A percentile compares a stretch with the other conserved stretches of the same genome.
phyloP scores from a whole-genome alignment of 768 basidiomycete genomes.

The Tricholomella constricta region DNA sequence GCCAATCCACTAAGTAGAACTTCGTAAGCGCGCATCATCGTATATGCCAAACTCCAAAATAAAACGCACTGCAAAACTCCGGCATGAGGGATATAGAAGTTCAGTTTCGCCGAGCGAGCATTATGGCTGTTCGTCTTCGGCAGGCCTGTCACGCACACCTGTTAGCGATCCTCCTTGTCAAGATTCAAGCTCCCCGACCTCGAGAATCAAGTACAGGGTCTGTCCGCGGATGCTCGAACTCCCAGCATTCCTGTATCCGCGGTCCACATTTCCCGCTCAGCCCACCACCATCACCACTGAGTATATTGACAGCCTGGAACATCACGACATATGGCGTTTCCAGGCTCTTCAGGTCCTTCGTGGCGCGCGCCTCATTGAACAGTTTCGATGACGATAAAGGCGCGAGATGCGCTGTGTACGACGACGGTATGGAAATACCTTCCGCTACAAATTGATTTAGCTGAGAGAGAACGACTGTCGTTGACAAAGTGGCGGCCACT shows the following conservation, averaged over 20 bases:
- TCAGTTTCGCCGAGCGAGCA: slow-evolving; percentile 79
- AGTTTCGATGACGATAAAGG: slow-evolving; percentile 94
- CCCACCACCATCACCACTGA: slow-evolving; percentile 75
- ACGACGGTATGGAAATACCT: slow-evolving; percentile 95
- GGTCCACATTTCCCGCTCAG: slow-evolving; percentile 71
- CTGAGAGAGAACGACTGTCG: neutral
- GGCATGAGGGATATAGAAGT: slow-evolving; percentile 93
- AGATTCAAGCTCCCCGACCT: slow-evolving; percentile 43
- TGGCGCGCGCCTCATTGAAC: slow-evolving; percentile 74
- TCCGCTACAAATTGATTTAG: slow-evolving; percentile 53
- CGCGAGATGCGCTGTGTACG: slow-evolving; percentile 93
- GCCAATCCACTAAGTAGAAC: slow-evolving; percentile 68
- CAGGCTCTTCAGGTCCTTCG: slow-evolving; percentile 67
- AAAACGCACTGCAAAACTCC: slow-evolving; percentile 75
- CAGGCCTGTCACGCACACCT: slow-evolving; percentile 53
- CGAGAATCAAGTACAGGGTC: slow-evolving; percentile 73
- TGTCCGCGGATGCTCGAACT: slow-evolving; percentile 89
- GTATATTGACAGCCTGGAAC: slow-evolving; percentile 91
- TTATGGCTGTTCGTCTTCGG: slow-evolving; percentile 98
- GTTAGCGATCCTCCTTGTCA: no score
- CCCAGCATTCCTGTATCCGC: slow-evolving; percentile 94
- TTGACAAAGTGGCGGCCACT: slow-evolving; percentile 25
- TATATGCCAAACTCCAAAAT: neutral
- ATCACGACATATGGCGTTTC: slow-evolving; percentile 99
- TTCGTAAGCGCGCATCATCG: neutral